Base-by-base conservation (phyloP, 2,329 filamentous ascomycete genomes). In the Ceratocystis cacaofunesta region DNA sequence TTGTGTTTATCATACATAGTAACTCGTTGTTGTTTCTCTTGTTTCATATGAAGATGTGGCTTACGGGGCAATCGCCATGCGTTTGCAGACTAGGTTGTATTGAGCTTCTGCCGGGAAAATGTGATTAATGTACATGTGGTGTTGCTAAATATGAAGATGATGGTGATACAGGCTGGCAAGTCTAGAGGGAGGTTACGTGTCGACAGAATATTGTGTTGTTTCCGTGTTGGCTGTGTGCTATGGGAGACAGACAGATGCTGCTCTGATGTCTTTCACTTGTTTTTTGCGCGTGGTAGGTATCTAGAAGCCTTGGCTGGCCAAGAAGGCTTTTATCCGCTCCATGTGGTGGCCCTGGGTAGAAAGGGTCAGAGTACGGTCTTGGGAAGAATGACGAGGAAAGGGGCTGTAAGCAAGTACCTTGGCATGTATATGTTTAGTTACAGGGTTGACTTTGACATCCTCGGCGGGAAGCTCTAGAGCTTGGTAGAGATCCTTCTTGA, bases 381-480 rank as follows among this genome's bases (percentile, higher is more conserved):
- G 36, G 28, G 25, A 32, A 58, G 28, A 32, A 32, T 36, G 28
- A 32, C 19, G 12, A 32, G 55, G 15, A 28, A 7, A 30, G 32
- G 4, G 5, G 36, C 73, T 15, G 48, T 52, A 5, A 12, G 25
- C 25, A 52, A 52, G 22, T 52, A 89, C 88, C 80, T 86, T 90
- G 69, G 95, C 78, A 68, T 87, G 78, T 63, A 97, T 81, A 71
- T 96, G 87, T 62, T 82, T 81, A 57, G 88, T 95, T 62, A 86
- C 76, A 22, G 77, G 77, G 69, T 83, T 83, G 57, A 84, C 69
- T 68, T 74, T 76, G 52, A 86, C 77, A 5, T 84, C 76, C 15
- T 81, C 77, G 62, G 79, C 72, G 28, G 80, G 75, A 52, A 92
- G 71, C 1, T 78, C 75, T 68, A 96, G 74, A 10, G 79, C 80